Percentiles rank a stretch among this genome's conserved stretches.
Evolutionary conservation across 1,139 yeast species (phyloP).

Genomic region (Hansenula sp.): DNA sequence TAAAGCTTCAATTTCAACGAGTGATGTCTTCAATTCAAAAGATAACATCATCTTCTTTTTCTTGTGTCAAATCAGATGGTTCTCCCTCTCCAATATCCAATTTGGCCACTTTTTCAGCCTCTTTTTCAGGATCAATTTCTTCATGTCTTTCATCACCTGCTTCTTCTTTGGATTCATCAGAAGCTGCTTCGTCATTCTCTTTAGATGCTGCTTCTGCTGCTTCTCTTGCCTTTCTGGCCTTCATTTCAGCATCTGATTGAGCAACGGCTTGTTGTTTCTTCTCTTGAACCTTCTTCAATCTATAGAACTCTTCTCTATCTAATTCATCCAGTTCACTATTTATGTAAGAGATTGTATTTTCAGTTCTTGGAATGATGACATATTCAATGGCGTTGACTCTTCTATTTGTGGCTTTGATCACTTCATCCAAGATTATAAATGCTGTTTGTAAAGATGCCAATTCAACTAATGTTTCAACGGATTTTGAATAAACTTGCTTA

Average conservation of each 20-base stretch:
- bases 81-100: conserved; percentile 5
- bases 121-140: conserved; percentile 10
- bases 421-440: conserved; percentile 93
- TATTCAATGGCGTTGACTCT: conserved; percentile 99
- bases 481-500: conserved; percentile 85
- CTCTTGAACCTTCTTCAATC: conserved; percentile 94
- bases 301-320: conserved; percentile 96
- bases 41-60: conserved; percentile 45
- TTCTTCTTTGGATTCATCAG: conserved; percentile 12
- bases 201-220: conserved; percentile 10
- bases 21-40: conserved; percentile 34
- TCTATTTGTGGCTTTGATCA: conserved; percentile 94
- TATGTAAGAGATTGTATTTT: conserved; percentile 89
- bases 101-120: conserved; percentile 11
- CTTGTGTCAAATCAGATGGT: conserved; percentile 8
- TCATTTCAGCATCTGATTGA: conserved; percentile 31
- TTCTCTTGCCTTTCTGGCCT: conserved; percentile 20
- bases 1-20: too few species aligned
- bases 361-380: conserved; percentile 95
- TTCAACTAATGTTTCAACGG: conserved; percentile 94
- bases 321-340: conserved; percentile 95
- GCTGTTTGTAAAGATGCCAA: conserved; percentile 95
- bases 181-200: conserved; percentile 16
- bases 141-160: conserved; percentile 17
- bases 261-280: conserved; percentile 70